A percentile compares a stretch with the other conserved stretches of the same genome.
Conservation (phyloP, 2,329 filamentous ascomycete genomes). For the Botryosphaeria agaves region DNA sequence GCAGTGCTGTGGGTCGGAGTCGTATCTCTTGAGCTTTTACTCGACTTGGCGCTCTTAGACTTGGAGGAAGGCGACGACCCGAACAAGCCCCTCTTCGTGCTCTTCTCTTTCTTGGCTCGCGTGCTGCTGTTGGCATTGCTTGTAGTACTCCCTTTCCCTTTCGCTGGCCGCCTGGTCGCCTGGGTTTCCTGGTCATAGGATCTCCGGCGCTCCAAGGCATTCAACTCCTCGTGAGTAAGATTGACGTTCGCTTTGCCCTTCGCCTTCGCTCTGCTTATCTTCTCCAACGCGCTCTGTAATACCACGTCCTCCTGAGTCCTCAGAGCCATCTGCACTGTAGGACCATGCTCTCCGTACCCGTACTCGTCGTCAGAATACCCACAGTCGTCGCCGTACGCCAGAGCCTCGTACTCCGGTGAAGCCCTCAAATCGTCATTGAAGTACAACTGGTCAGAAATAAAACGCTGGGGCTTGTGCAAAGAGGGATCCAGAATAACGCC, state of each 20-base stretch:
- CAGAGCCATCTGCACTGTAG: constrained; percentile 34
- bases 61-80: constrained; percentile 13
- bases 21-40: constrained; percentile 11
- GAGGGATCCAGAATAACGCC: constrained; percentile 24
- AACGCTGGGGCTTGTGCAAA: constrained; percentile 16
- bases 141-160: constrained; percentile 1
- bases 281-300: constrained; percentile 60
- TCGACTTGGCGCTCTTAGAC: constrained; percentile 11
- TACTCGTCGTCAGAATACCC: constrained; percentile 35
- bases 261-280: constrained; percentile 61
- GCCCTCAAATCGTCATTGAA: constrained; percentile 30
- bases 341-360: constrained; percentile 25
- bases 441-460: constrained; percentile 27
- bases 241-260: constrained; percentile 65
- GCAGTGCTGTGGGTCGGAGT: constrained; percentile 9
- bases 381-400: constrained; percentile 30
- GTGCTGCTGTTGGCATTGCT: background rate
- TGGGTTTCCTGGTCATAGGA: constrained; percentile 14
- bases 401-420: constrained; percentile 28
- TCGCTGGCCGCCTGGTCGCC: constrained; percentile 7
- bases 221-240: constrained; percentile 63
- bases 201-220: constrained; percentile 55
- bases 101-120: constrained; percentile 1
- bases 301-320: constrained; percentile 56
- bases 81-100: constrained; percentile 8